Base-by-base conservation (phyloP, 192 early-diverging fungal genomes). In the Obelidium mucronatum region DNA sequence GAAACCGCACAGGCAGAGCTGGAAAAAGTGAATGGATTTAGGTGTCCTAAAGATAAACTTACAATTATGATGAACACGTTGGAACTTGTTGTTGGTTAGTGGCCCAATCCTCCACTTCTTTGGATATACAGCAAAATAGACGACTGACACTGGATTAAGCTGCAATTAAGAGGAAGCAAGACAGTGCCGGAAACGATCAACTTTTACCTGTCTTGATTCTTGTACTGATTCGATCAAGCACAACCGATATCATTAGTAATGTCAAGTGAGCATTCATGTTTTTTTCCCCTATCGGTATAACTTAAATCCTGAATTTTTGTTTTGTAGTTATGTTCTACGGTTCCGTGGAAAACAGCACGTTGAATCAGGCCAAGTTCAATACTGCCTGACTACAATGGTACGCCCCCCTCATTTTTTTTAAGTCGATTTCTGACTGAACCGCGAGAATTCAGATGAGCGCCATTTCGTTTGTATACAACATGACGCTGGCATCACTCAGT, bases 401-500 rank as follows among this genome's bases (percentile, higher is more conserved):
- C 2, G 74, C 39, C 44, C n/a, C 6, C 15, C 17, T 2, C 22
- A 60, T 33, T 28, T 24, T 26, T 34, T 40, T 8, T n/a, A n/a
- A n/a, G 17, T 40, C 17, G 28, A 26, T 2, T 19, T 40, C n/a
- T n/a, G 28, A 22, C 13, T 66, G 3, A 69, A 65, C n/a, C 1
- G 30, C 22, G 42, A 33, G 3, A 24, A 48, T 52, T 69, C 52
- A 82, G 82, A 88, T 88, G 87, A 78, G 87, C 65, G 87, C 87
- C 15, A 73, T 88, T 39, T 80, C 84, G 33, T 88, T 86, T 63
- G 84, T 88, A 35, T 88, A 86, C 74, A 88, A 86, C 73, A 78
- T 88, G 77, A 77, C 76, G 17, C 30, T 76, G 24, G 81, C 81
- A 44, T 82, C 83, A 26, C 62, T 88, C 40, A 88, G 84, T 26